Base-by-base conservation (phyloP, 805 yeast genomes). In the Spathaspora sp. region DNA sequence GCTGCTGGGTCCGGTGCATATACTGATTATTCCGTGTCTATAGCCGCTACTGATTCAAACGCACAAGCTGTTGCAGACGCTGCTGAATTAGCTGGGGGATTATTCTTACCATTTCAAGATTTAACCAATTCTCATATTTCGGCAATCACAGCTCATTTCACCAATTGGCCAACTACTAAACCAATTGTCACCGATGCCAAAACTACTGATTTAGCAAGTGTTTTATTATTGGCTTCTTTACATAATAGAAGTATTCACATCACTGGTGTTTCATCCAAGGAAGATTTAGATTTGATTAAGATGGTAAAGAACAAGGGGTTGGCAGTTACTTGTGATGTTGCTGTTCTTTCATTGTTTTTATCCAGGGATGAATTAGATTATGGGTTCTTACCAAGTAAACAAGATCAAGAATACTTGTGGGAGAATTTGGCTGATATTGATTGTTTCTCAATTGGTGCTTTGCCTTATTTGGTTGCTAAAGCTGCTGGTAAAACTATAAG, bases 121-220 rank as follows among this genome's bases (percentile, higher is more conserved):
- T 80, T 86, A 63, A 77, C 82, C 49, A 78, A 79, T 62, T 77
- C 81, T 60, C 86, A 85, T 62, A 88, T 92, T 44, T 78, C 92
- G n/a, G 78, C 87, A 32, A 86, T 90, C 44, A 82, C 96, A 26
- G 78, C 86, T 29, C 96, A 89, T 60, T 83, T 91, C 62, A 83
- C 85, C 56, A 73, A 82, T 35, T 92, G 97, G 97, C 96, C 97
- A 49, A 76, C 78, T 48, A 70, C 70, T 61, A 91, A 90, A 74
- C 93, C 94, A 53, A 86, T 93, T 54, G 79, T 92, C 57, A 90
- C 97, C 42, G 97, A 93, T 70, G 97, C 98, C 47, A 85, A 82
- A 67, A 85, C 93, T 23, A 88, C 97, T 40, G 93, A 90, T 63
- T 77, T 93, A 63, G 98, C 98, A n/a, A 88, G 97, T 2, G 86